phyloP scores from a whole-genome alignment of 805 yeast species.

The Clavispora fructus region DNA sequence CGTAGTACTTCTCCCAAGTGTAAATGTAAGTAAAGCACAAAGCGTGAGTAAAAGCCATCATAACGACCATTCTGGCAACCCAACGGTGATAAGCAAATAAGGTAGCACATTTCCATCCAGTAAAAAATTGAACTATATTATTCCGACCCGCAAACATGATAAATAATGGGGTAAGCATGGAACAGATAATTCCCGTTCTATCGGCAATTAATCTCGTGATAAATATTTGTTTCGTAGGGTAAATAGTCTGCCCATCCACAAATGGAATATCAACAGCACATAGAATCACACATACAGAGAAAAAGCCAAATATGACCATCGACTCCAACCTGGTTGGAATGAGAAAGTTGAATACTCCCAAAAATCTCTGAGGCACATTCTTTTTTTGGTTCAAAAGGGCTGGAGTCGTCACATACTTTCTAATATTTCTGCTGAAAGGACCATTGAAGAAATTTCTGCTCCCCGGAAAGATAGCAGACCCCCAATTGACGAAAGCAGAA shows the following conservation, averaged over 20 bases:
- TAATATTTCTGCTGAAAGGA: slow-evolving; percentile 26
- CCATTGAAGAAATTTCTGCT: slow-evolving; percentile 12
- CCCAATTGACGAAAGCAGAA: slow-evolving; percentile 12
- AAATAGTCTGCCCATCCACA: slow-evolving; percentile 33
- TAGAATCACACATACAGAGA: slow-evolving; percentile 10
- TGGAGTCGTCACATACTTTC: slow-evolving; percentile 36
- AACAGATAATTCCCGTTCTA: slow-evolving; percentile 13
- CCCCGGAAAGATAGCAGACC: slow-evolving; percentile 9
- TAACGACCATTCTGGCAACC: slow-evolving; percentile 14
- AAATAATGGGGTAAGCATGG: slow-evolving; percentile 14
- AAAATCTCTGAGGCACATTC: slow-evolving; percentile 20
- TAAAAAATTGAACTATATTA: slow-evolving; percentile 15
- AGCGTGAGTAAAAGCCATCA: slow-evolving; percentile 13
- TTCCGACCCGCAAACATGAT: slow-evolving; percentile 16
- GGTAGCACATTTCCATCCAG: slow-evolving; percentile 16
- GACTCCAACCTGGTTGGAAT: slow-evolving; percentile 21
- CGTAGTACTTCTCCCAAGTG: background rate
- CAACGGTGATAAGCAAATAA: slow-evolving; percentile 15
- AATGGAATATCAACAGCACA: slow-evolving; percentile 17
- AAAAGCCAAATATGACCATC: slow-evolving; percentile 16
- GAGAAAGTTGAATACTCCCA: slow-evolving; percentile 21
- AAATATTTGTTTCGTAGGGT: slow-evolving; percentile 8
- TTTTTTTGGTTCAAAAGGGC: slow-evolving; percentile 27
- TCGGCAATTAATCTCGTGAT: slow-evolving; percentile 10
- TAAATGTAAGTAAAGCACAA: slow-evolving; percentile 7